A percentile compares a stretch with the other conserved stretches of the same genome.
Conservation (phyloP, 306 rosid species). For the Albizia julibrissin region DNA sequence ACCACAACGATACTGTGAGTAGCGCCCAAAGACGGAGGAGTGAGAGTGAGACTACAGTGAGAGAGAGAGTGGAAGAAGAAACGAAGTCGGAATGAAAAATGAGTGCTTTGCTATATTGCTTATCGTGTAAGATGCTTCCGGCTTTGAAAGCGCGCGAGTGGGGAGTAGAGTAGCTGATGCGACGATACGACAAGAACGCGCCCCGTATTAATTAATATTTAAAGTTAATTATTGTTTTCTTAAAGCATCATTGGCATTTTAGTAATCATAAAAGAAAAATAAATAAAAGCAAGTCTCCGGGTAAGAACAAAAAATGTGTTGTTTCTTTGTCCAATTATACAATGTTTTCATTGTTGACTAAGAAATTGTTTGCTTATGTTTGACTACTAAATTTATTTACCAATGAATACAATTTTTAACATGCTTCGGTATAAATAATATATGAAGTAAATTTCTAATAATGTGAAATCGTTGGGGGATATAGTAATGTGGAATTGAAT, state of each 20-base stretch:
- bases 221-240: neutral
- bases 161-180: neutral
- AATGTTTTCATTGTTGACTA: neutral
- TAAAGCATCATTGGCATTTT: neutral
- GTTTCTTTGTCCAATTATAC: neutral
- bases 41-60: neutral
- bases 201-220: neutral
- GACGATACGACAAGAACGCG: neutral
- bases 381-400: too few species aligned
- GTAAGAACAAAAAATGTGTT: neutral
- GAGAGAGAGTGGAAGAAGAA: neutral
- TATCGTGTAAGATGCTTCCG: neutral
- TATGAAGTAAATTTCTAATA: neutral
- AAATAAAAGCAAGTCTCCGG: neutral
- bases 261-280: too few species aligned
- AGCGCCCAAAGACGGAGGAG: neutral
- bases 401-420: neutral
- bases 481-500: too few species aligned
- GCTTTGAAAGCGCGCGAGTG: conserved; percentile 12
- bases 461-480: neutral
- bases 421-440: too few species aligned
- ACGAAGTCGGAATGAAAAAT: neutral
- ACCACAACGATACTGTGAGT: neutral
- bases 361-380: neutral
- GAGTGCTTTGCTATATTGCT: neutral